A percentile compares a stretch with the other conserved stretches of the same genome.
Conservation (phyloP, 2,329 filamentous ascomycete genomes). For the Botrytis medusae region DNA sequence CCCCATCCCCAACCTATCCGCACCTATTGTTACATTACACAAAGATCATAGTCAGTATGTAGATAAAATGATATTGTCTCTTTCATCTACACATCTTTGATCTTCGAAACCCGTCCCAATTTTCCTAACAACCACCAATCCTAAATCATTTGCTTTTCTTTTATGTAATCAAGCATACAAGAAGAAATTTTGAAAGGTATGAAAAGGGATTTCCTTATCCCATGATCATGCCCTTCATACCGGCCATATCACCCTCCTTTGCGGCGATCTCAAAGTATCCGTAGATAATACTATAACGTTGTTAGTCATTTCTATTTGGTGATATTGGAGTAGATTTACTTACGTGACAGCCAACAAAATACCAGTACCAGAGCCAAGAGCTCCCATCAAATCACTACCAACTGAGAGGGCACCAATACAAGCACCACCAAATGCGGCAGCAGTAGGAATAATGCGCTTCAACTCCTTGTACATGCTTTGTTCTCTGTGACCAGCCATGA, state of each 20-base stretch:
- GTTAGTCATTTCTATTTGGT: conserved; percentile 41
- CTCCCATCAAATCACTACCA: conserved; percentile 90
- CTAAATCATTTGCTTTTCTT: conserved; percentile 18
- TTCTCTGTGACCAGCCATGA: conserved; percentile 99
- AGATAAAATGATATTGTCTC: conserved; percentile 18
- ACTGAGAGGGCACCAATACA: conserved; percentile 98
- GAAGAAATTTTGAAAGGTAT: conserved; percentile 33
- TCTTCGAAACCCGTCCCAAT: conserved; percentile 6
- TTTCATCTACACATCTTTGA: neutral
- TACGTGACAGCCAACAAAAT: conserved; percentile 97
- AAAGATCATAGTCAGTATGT: conserved; percentile 12
- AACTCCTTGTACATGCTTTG: conserved; percentile 99
- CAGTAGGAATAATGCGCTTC: conserved; percentile 98
- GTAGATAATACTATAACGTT: conserved; percentile 81
- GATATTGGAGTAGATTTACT: conserved; percentile 47
- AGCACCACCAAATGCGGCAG: conserved; percentile 95
- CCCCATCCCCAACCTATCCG: neutral
- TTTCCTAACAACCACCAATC: conserved; percentile 10
- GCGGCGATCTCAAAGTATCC: conserved; percentile 99
- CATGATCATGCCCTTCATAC: conserved; percentile 74
- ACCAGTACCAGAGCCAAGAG: conserved; percentile 94
- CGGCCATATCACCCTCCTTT: conserved; percentile 93
- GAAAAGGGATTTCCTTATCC: conserved; percentile 48
- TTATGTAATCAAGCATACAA: conserved; percentile 26
- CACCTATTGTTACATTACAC: conserved; percentile 17